Percentiles rank a stretch among this genome's conserved stretches.
These are phyloP conservation scores for Tricholoma bakamatsutake DNA, from an alignment of 768 basidiomycete genomes.

Conservation along the genomic window DNA sequence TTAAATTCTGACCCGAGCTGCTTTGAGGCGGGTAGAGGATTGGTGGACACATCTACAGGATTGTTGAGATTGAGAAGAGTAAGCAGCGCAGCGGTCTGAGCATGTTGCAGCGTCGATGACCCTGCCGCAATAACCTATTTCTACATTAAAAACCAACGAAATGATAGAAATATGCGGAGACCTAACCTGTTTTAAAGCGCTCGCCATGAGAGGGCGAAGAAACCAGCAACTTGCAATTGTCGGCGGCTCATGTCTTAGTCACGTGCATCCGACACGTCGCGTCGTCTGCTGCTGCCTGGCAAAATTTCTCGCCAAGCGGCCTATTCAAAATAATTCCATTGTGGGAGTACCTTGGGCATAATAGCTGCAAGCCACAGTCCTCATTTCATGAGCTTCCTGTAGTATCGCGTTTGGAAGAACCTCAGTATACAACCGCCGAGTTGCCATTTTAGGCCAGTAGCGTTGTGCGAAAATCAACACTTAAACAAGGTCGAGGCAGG, in stretches of 20 bases:
- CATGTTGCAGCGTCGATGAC: conserved; percentile 70
- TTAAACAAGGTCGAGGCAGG: neutral
- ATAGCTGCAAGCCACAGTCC: too few relatives aligned
- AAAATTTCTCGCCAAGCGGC: too few relatives aligned
- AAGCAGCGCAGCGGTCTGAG: conserved; percentile 82
- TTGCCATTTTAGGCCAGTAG: conserved; percentile 5
- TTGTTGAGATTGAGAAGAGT: conserved; percentile 84
- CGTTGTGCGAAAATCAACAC: neutral
- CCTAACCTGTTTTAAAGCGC: conserved; percentile 30
- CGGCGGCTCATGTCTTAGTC: neutral
- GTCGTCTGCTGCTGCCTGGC: too few relatives aligned
- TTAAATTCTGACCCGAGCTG: conserved; percentile 37
- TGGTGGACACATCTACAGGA: conserved; percentile 35
- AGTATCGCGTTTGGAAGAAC: neutral
- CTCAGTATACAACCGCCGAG: conserved; percentile 1
- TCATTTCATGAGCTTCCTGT: too few relatives aligned
- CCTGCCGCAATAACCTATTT: conserved; percentile 23
- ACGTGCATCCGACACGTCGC: neutral
- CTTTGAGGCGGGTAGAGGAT: conserved; percentile 31
- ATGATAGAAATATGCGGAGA: too few relatives aligned
- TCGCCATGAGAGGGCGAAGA: conserved; percentile 22
- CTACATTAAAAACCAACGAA: neutral
- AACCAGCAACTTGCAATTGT: too few relatives aligned
- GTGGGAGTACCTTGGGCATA: too few relatives aligned
- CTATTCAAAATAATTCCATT: too few relatives aligned